These are phyloP conservation scores for Ailanthus altissimus DNA, from an alignment of 345 rosid species.

Conservation along the genomic window DNA sequence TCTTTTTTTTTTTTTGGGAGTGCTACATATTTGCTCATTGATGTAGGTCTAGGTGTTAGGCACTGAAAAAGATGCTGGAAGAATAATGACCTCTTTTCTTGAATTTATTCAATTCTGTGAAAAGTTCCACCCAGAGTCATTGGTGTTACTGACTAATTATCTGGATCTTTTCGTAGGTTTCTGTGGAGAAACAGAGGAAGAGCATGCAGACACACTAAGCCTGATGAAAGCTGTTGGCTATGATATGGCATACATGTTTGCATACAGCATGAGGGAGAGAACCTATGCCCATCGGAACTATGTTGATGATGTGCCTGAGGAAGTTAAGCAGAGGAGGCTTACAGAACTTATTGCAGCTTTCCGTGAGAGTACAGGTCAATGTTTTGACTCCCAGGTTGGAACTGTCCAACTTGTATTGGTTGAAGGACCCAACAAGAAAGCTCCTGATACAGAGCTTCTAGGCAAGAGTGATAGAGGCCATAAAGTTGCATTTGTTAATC, in stretches of 20 bases:
- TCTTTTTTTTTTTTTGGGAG: background rate
- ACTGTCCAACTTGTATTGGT: constrained; percentile 70
- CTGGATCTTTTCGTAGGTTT: constrained; percentile 52
- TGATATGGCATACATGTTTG: constrained; percentile 99
- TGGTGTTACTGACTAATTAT: constrained; percentile 1
- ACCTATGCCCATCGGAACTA: constrained; percentile 86
- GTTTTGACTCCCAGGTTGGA: constrained; percentile 73
- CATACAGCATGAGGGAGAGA: constrained; percentile 95
- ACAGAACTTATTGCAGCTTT: constrained; percentile 75
- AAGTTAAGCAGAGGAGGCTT: constrained; percentile 85
- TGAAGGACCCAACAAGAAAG: constrained; percentile 92
- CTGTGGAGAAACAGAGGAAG: constrained; percentile 94
- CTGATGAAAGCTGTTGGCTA: constrained; percentile 69
- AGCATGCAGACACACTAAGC: constrained; percentile 73
- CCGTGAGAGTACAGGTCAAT: constrained; percentile 76
- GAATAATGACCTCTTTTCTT: background rate
- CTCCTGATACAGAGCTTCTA: constrained; percentile 79
- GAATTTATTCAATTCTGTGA: background rate
- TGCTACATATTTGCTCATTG: background rate
- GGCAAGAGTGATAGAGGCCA: constrained; percentile 93
- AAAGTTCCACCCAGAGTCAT: background rate
- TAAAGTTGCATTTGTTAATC: constrained; percentile 55
- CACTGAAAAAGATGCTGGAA: constrained; percentile 2
- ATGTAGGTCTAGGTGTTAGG: constrained; percentile 5
- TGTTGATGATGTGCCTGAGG: constrained; percentile 75